Evolutionary conservation across 2,329 filamentous ascomycete species (phyloP), one percentile per base, ranked within the genome.

Genomic region (Sporothrix inflata): DNA sequence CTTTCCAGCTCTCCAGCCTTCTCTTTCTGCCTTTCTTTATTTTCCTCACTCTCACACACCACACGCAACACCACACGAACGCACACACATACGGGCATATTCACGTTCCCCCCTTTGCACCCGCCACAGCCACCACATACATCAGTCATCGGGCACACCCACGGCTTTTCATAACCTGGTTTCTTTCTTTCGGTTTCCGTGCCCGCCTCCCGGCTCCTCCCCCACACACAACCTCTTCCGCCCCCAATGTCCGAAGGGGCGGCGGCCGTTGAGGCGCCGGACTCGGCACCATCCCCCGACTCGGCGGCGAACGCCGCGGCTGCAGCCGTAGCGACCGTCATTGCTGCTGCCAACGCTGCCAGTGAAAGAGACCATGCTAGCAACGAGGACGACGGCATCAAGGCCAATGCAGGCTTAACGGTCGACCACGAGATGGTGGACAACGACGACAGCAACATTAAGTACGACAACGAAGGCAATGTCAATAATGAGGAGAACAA

Each of bases 201-300:
- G 30, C 38, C 14, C 51, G n/a, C 24, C 51, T 38, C 42, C 3
- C 61, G 30, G 24, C 14, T 24, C 51, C 45, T 27, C 55, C 34
- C 61, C 4, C 65, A 27, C 21, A 27, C 53, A 70, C 40, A 60
- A 19, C 30, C 12, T n/a, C 21, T 30, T 0, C 72, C 9, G 11
- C 65, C 70, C 40, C 67, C 63, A 65, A 75, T 75, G 74, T 73
- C 73, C 21, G 73, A 75, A 65, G 74, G 69, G 70, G 49, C 68
- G 69, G 38, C 65, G 21, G 73, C 63, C 69, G 71, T 47, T 42
- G 68, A 71, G 57, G 55, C 73, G 57, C 63, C 73, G 63, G 69
- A 69, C 14, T 53, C 70, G 34, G 57, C 70, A 40, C 57, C 71
- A 14, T 61, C 70, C 2, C 19, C 73, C 9, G 34, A n/a, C 42